Evolutionary conservation across 768 basidiomycete genomes (phyloP), one percentile per base, ranked within the genome.

Genomic region (Gymnopilus dilepis): DNA sequence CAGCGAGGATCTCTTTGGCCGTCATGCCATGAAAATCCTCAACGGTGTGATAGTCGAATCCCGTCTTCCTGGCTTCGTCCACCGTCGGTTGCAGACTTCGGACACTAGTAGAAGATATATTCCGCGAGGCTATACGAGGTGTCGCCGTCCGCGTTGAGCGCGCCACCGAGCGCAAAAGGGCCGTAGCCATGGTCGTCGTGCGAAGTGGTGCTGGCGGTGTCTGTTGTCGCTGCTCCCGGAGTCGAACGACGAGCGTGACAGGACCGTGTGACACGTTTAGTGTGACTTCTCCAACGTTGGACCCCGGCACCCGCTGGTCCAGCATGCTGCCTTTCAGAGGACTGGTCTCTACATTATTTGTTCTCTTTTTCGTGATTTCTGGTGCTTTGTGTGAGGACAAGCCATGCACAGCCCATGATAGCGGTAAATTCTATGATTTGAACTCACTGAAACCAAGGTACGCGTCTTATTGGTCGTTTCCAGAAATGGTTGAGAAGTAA

Each of bases 21-120:
- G 83, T 78, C 81, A 95, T 81, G 38, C 87, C 86, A 65, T 95
- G 93, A 58, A 95, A 75, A 76, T 94, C 94, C 75, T 95, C 94
- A 50, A 93, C 92, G 13, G 86, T 81, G 59, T 92, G 89, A 51
- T 86, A 86, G 54, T 89, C 86, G 68, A 87, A 85, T 2, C 80
- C 80, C 65, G 77, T 82, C 77, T 80, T 86, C 50, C 69, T 73
- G 7, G 67, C 67, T 34, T 76, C 73, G 34, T 69, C 66, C 11
- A 72, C 61, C 8, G 71, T 50, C 59, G 57, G 61, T 65, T 80
- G 70, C 65, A 74, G 72, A 31, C 65, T 66, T 17, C 65, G 53
- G n/a, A 63, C 58, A 47, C 76, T 47, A 17, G 81, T 75, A 40
- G 77, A 67, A 42, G 81, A 76, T 50, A 83, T 65, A 64, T 72